These are phyloP conservation scores for Seminavis robusta DNA, from an alignment of 108 stramenopile genomes.

Conservation along the genomic window DNA sequence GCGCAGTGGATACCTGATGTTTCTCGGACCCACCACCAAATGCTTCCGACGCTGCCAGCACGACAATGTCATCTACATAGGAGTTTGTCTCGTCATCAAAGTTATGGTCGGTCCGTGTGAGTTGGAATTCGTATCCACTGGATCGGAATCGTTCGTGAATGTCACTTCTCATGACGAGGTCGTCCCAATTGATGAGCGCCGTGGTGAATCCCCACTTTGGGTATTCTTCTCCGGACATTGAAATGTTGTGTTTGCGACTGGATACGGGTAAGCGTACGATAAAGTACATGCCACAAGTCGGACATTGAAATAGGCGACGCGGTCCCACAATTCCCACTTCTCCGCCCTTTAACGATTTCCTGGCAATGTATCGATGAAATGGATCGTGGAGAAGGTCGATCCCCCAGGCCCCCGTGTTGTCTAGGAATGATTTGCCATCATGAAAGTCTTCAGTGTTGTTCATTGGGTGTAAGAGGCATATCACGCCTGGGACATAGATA, in stretches of 20 bases:
- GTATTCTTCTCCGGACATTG: constrained; percentile 30
- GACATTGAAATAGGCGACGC: constrained; percentile 24
- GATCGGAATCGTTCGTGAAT: constrained; percentile 28
- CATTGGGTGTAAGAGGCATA: constrained; percentile 20
- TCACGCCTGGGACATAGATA: too few species aligned
- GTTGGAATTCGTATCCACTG: constrained; percentile 29
- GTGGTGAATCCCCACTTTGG: constrained; percentile 45
- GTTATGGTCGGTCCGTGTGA: constrained; percentile 38
- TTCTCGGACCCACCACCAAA: background rate
- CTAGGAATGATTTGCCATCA: constrained; percentile 2
- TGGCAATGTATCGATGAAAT: background rate
- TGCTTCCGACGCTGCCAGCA: background rate
- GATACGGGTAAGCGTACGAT: constrained; percentile 39
- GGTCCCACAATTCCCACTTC: constrained; percentile 46
- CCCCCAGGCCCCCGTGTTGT: constrained; percentile 11
- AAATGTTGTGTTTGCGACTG: constrained; percentile 27
- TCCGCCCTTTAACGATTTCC: constrained; percentile 21
- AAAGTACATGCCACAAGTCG: constrained; percentile 16
- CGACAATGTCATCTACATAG: background rate
- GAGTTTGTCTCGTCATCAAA: constrained; percentile 6
- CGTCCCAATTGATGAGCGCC: constrained; percentile 14
- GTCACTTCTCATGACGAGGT: constrained; percentile 11
- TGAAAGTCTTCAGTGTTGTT: constrained; percentile 29
- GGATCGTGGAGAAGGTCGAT: constrained; percentile 19
- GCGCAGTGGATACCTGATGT: background rate